phyloP scores from a whole-genome alignment of 2,329 filamentous ascomycete genomes.

The Biscogniauxia marginata region DNA sequence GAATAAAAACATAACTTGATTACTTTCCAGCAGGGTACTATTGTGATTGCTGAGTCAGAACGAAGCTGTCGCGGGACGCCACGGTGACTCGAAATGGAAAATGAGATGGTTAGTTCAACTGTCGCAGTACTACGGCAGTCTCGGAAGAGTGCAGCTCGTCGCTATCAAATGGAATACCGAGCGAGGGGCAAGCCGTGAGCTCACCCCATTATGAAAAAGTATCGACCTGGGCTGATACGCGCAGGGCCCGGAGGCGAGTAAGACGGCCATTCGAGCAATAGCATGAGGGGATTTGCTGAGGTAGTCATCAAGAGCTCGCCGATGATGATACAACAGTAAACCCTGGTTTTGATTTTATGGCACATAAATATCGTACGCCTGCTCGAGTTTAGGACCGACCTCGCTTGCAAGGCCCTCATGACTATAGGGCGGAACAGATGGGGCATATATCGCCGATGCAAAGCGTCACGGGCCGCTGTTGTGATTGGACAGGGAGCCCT shows the following conservation, averaged over 20 bases:
- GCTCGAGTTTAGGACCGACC: not conserved
- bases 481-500: not conserved
- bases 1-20: not conserved
- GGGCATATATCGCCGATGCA: slow-evolving; percentile 2
- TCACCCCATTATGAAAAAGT: no score
- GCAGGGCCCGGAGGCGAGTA: not conserved
- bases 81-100: not conserved
- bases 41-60: not conserved
- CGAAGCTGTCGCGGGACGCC: not conserved
- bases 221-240: not conserved
- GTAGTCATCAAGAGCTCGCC: not conserved
- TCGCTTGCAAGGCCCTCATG: not conserved
- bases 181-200: no score
- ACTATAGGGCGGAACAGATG: slow-evolving; percentile 1
- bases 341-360: no score
- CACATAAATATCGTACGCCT: no score
- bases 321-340: not conserved
- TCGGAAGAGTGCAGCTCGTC: no score
- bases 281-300: not conserved
- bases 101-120: not conserved
- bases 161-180: no score
- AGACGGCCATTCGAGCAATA: not conserved
- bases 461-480: slow-evolving; percentile 5
- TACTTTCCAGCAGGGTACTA: not conserved
- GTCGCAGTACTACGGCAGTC: no score